phyloP scores from a whole-genome alignment of 75 land plant species.

The Pinus taeda region DNA sequence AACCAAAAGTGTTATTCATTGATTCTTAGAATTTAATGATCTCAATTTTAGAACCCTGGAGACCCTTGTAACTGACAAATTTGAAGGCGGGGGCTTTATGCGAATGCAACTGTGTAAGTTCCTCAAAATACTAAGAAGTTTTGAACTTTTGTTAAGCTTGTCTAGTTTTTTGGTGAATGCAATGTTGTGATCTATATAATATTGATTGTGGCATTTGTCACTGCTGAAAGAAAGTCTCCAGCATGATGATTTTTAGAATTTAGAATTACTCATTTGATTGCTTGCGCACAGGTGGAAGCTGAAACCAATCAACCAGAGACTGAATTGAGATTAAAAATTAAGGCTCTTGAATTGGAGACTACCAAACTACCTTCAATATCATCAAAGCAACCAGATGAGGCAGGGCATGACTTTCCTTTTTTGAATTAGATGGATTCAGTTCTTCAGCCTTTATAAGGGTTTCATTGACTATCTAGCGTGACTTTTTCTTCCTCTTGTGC shows the following conservation, averaged over 20 bases:
- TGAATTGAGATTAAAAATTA: conserved; percentile 60
- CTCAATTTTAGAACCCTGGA: neutral
- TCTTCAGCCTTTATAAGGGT: neutral
- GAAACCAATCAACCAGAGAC: conserved; percentile 60
- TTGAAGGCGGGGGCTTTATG: neutral
- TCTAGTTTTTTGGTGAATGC: neutral
- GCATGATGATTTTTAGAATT: neutral
- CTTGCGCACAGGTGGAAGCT: conserved; percentile 43
- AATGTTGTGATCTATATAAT: neutral
- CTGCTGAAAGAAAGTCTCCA: neutral
- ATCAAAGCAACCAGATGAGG: conserved; percentile 47
- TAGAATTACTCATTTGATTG: conserved; percentile 1
- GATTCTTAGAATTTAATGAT: neutral
- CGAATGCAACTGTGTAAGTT: neutral
- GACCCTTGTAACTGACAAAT: neutral
- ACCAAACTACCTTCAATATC: conserved; percentile 54
- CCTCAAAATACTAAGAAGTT: neutral
- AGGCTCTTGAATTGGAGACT: conserved; percentile 60
- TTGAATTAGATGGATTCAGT: neutral
- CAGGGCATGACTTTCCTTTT: conserved; percentile 7
- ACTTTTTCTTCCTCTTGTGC: neutral
- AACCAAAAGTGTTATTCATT: neutral
- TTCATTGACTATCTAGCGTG: neutral
- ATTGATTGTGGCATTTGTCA: neutral
- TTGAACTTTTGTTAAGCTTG: neutral